Evolutionary conservation across 108 stramenopile genomes (phyloP).

Genomic region (Halocafeteria seosinensis): DNA sequence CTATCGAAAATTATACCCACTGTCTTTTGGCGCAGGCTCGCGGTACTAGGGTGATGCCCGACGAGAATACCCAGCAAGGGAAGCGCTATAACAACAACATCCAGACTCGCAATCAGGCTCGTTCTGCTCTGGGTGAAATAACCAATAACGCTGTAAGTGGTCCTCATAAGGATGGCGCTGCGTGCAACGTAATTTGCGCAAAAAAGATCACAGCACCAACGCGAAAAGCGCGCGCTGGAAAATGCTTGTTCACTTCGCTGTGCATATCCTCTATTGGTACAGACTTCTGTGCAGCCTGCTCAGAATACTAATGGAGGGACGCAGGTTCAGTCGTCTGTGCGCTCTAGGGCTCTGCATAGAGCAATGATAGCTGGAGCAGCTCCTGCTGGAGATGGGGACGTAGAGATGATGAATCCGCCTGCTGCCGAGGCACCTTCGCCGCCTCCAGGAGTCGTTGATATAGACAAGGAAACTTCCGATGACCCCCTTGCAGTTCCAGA

Average conservation of each 20-base stretch:
- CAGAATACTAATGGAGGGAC: not conserved
- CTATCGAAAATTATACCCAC: too few species aligned
- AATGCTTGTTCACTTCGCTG: not conserved
- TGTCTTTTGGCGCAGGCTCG: too few species aligned
- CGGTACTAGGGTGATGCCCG: too few species aligned
- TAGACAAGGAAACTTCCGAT: slow-evolving; percentile 71
- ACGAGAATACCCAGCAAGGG: too few species aligned
- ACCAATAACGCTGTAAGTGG: too few species aligned
- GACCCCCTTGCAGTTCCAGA: slow-evolving; percentile 80
- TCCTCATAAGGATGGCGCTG: too few species aligned
- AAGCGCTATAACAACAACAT: too few species aligned
- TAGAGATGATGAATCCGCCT: not conserved
- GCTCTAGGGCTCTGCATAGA: not conserved
- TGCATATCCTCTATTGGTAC: not conserved
- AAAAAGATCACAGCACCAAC: too few species aligned
- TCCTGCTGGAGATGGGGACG: not conserved
- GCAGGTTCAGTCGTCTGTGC: not conserved
- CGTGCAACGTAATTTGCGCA: too few species aligned
- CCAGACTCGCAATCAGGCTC: too few species aligned
- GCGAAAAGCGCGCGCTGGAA: not conserved
- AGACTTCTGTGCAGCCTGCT: not conserved
- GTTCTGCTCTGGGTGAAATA: too few species aligned
- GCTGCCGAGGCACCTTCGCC: not conserved
- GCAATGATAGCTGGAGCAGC: not conserved
- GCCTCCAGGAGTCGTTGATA: slow-evolving; percentile 39